These are phyloP conservation scores for Hymenoscyphus scutula DNA, from an alignment of 2,329 filamentous ascomycete species.

Conservation along the genomic window DNA sequence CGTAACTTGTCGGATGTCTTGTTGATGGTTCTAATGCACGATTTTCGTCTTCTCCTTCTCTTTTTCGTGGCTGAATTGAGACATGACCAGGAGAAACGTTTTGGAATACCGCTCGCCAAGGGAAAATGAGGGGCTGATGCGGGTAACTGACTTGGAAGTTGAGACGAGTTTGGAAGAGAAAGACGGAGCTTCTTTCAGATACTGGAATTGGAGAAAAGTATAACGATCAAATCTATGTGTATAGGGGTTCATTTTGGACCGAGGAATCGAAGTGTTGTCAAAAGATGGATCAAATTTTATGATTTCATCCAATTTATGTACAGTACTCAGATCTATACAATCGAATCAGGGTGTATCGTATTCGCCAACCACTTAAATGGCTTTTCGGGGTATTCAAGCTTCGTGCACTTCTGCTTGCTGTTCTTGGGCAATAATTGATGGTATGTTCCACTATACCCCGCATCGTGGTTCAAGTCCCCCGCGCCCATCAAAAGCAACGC, in stretches of 20 bases:
- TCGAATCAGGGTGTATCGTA: neutral
- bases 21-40: no score
- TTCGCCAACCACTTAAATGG: neutral
- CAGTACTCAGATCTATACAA: neutral
- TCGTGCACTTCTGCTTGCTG: neutral
- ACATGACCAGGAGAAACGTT: neutral
- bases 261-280: neutral
- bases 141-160: constrained; percentile 3
- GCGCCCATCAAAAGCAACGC: neutral
- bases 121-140: neutral
- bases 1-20: no score
- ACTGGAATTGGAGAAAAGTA: neutral
- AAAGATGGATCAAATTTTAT: neutral
- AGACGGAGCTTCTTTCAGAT: neutral
- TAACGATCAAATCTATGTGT: neutral
- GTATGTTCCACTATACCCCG: neutral
- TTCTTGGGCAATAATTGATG: neutral
- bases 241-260: neutral
- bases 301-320: neutral
- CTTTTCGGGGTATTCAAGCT: neutral
- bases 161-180: neutral
- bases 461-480: neutral
- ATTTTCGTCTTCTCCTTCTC: neutral
- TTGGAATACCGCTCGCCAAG: neutral
- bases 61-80: neutral